These are phyloP conservation scores for Barnettozyma vustinii DNA, from an alignment of 805 yeast genomes.

Conservation along the genomic window DNA sequence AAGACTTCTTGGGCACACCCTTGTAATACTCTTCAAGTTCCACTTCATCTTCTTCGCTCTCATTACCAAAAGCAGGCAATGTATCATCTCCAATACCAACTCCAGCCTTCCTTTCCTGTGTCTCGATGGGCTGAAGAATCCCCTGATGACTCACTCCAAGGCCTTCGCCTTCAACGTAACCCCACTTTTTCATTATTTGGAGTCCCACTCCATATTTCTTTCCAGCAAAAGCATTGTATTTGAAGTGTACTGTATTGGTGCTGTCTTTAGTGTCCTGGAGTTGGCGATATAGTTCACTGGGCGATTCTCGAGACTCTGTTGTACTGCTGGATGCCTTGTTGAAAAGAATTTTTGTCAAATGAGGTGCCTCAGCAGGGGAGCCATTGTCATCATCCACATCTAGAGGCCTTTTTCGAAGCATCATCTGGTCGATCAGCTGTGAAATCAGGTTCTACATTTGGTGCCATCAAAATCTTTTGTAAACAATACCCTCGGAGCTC, in stretches of 20 bases:
- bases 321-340: neutral
- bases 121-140: conserved; percentile 74
- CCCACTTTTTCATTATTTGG: conserved; percentile 72
- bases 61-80: conserved; percentile 7
- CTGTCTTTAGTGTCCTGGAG: conserved; percentile 19
- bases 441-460: neutral
- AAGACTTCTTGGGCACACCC: conserved; percentile 24
- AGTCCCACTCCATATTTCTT: conserved; percentile 81
- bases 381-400: neutral
- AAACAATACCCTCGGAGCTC: neutral
- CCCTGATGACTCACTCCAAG: conserved; percentile 74
- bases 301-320: conserved; percentile 10
- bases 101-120: conserved; percentile 50
- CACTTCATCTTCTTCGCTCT: conserved; percentile 11
- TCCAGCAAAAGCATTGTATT: conserved; percentile 16
- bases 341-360: neutral
- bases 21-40: conserved; percentile 22
- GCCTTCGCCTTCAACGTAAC: conserved; percentile 79
- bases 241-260: neutral
- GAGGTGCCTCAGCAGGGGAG: neutral
- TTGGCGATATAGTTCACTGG: conserved; percentile 11
- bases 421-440: neutral
- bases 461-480: neutral
- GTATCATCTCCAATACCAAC: conserved; percentile 68
- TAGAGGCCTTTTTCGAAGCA: neutral